Conservation (phyloP, 257 asterid species). For the Nicotiana benthamiana region DNA sequence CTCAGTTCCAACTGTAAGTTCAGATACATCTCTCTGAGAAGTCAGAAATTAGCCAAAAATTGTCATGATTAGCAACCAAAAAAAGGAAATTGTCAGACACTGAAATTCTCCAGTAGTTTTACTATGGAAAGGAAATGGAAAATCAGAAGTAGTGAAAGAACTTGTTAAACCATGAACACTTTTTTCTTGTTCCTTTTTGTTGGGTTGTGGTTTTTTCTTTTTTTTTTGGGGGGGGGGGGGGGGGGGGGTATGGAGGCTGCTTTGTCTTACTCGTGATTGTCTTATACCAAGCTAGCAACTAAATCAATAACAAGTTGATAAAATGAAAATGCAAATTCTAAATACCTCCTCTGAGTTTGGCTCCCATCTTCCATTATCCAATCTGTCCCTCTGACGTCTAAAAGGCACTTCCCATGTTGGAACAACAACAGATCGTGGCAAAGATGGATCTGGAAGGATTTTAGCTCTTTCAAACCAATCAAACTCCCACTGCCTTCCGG, state of each 20-base stretch:
- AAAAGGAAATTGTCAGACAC: background rate
- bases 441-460: conserved; percentile 64
- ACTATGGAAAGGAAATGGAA: background rate
- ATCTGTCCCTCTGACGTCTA: conserved; percentile 41
- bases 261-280: background rate
- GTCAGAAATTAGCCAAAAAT: conserved; percentile 21
- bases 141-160: background rate
- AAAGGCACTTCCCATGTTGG: conserved; percentile 92
- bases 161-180: background rate
- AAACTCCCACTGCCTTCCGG: conserved; percentile 95
- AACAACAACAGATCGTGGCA: conserved; percentile 67
- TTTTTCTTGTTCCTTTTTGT: background rate
- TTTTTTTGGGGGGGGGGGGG: too few relatives aligned
- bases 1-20: conserved; percentile 57
- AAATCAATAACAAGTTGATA: background rate
- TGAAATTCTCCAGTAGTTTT: background rate
- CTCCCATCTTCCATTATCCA: conserved; percentile 55
- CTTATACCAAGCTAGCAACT: background rate
- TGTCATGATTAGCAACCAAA: conserved; percentile 4
- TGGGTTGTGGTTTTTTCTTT: background rate
- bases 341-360: conserved; percentile 83
- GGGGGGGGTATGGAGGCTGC: too few relatives aligned
- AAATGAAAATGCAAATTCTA: conserved; percentile 10
- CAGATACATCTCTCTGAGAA: conserved; percentile 67
- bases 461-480: conserved; percentile 94